Conservation (phyloP, 352 stramenopile species). For the Globisporangium middletonii region DNA sequence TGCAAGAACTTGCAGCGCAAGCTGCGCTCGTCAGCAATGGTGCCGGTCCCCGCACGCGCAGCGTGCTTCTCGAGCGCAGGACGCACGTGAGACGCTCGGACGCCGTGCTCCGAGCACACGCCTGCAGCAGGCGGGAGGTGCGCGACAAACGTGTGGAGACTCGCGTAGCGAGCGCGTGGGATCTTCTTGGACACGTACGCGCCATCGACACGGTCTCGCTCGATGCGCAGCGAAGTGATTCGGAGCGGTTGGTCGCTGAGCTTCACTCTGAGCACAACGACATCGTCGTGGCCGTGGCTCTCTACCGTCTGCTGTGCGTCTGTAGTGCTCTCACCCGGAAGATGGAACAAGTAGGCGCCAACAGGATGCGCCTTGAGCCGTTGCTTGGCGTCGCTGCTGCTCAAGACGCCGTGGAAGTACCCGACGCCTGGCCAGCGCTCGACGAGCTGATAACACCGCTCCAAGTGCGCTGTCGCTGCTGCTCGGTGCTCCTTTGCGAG, state of each 20-base stretch:
- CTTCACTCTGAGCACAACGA: constrained; percentile 17
- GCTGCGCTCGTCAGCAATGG: constrained; percentile 8
- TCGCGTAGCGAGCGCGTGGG: constrained; percentile 21
- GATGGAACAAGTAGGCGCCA: constrained; percentile 44
- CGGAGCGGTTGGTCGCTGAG: constrained; percentile 28
- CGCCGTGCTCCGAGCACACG: constrained; percentile 23
- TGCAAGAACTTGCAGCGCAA: constrained; percentile 9
- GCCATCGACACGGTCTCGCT: constrained; percentile 21
- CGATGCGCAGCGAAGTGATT: constrained; percentile 31
- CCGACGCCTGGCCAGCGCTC: constrained; percentile 47
- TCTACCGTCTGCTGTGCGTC: not conserved
- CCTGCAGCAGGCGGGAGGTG: constrained; percentile 33
- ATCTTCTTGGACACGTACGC: constrained; percentile 37
- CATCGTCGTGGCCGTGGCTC: constrained; percentile 5
- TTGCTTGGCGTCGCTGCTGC: constrained; percentile 20
- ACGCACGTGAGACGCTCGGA: constrained; percentile 22
- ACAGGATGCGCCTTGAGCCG: constrained; percentile 21
- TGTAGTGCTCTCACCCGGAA: not conserved
- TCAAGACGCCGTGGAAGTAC: constrained; percentile 42
- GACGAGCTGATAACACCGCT: constrained; percentile 38
- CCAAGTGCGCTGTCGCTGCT: constrained; percentile 13
- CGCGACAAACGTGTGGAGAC: constrained; percentile 37
- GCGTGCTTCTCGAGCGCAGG: constrained; percentile 12
- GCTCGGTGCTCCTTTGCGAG: not conserved
- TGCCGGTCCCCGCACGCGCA: too few relatives aligned